Conservation (phyloP, 352 stramenopile genomes). For the Pythium periplocum region DNA sequence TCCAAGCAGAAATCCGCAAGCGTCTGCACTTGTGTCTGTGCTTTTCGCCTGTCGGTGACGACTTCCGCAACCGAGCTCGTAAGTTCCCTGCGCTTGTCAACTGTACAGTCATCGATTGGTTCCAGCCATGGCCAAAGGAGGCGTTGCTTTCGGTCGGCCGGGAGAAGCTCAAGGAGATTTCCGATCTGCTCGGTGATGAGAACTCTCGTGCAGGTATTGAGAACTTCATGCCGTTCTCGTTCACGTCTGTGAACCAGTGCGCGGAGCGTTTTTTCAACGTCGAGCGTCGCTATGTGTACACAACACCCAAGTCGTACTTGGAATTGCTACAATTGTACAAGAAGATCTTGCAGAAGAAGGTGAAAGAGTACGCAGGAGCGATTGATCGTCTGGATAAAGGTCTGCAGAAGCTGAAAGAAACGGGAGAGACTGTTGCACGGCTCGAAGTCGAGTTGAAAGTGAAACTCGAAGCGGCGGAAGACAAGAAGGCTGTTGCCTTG, state of each 20-base stretch:
- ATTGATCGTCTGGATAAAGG: slow-evolving; percentile 92
- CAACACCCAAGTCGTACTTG: slow-evolving; percentile 94
- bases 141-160: slow-evolving; percentile 89
- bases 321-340: slow-evolving; percentile 94
- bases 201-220: slow-evolving; percentile 86
- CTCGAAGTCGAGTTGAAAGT: slow-evolving; percentile 94
- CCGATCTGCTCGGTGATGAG: slow-evolving; percentile 76
- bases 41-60: slow-evolving; percentile 94
- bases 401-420: slow-evolving; percentile 91
- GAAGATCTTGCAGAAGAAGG: slow-evolving; percentile 90
- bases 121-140: slow-evolving; percentile 92
- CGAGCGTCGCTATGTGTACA: slow-evolving; percentile 93
- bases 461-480: slow-evolving; percentile 93
- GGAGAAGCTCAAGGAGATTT: slow-evolving; percentile 84
- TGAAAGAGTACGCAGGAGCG: slow-evolving; percentile 82
- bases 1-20: slow-evolving; percentile 92
- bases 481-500: slow-evolving; percentile 93
- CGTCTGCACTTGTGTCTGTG: slow-evolving; percentile 94
- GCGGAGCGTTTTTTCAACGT: slow-evolving; percentile 87
- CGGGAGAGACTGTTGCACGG: slow-evolving; percentile 87
- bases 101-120: slow-evolving; percentile 95
- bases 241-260: slow-evolving; percentile 91
- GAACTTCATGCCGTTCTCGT: slow-evolving; percentile 95
- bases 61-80: slow-evolving; percentile 90
- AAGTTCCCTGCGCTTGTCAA: slow-evolving; percentile 96